These are phyloP conservation scores for Penstemon eatonii DNA, from an alignment of 257 asterid species.

Conservation along the genomic window DNA sequence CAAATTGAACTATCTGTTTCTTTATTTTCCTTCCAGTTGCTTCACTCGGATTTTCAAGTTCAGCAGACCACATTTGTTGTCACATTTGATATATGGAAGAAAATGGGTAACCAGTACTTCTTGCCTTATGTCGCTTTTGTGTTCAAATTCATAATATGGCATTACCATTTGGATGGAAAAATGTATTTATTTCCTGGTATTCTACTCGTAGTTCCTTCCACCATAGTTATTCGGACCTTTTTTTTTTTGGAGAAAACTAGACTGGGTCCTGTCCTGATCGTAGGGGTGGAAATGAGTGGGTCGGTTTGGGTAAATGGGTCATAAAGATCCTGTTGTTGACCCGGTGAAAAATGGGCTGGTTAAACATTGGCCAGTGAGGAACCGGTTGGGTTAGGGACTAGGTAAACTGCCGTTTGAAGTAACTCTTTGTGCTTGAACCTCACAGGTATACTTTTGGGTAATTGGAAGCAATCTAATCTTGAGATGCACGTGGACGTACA, in stretches of 20 bases:
- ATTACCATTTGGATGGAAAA: background rate
- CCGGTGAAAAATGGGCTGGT: no score
- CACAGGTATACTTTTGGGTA: constrained; percentile 88
- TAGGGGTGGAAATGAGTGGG: no score
- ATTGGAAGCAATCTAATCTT: constrained; percentile 82
- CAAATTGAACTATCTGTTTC: background rate
- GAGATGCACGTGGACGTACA: constrained; percentile 96
- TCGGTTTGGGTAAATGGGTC: no score
- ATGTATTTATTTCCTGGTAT: no score
- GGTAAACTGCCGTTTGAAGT: background rate
- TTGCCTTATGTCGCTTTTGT: constrained; percentile 12
- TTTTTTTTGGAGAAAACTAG: no score
- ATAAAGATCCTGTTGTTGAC: no score
- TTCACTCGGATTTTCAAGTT: constrained; percentile 97
- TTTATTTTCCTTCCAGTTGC: constrained; percentile 49
- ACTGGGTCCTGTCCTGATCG: no score
- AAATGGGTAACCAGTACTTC: constrained; percentile 66
- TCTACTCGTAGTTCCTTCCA: no score
- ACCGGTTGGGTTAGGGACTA: no score
- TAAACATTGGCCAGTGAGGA: no score
- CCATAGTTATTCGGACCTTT: no score
- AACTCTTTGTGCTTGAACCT: constrained; percentile 15
- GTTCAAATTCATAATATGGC: background rate
- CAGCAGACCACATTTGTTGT: constrained; percentile 60
- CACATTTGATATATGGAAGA: constrained; percentile 72